phyloP scores from a whole-genome alignment of 176 grass and related monocot species.

The Chloris gayana region DNA sequence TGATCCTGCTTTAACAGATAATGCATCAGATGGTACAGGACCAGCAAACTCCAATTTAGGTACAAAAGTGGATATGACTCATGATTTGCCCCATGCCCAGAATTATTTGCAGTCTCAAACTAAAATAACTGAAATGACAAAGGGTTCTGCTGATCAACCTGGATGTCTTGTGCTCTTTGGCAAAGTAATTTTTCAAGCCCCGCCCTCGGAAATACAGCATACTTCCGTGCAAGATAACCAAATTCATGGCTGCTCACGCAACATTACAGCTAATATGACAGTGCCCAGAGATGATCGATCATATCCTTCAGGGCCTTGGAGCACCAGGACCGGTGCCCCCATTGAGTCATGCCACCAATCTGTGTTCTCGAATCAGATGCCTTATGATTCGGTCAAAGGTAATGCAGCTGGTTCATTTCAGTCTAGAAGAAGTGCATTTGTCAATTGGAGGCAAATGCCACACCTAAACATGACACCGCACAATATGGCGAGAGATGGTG shows the following conservation, averaged over 20 bases:
- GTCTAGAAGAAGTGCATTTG: background rate
- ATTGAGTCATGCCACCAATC: conserved; percentile 6
- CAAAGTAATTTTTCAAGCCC: conserved; percentile 41
- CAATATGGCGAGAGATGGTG: background rate
- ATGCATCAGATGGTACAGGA: conserved; percentile 28
- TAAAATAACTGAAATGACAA: background rate
- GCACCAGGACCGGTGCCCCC: background rate
- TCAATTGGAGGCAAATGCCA: conserved; percentile 11
- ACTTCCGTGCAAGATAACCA: conserved; percentile 16
- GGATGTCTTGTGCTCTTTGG: conserved; percentile 56
- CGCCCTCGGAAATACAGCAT: conserved; percentile 25
- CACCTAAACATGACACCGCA: too few species aligned
- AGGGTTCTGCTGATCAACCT: conserved; percentile 20
- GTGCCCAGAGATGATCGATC: background rate
- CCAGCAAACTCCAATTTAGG: conserved; percentile 22
- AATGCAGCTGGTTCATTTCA: background rate
- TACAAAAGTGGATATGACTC: conserved; percentile 9
- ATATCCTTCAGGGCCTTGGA: background rate
- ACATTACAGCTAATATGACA: background rate
- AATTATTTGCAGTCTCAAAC: background rate
- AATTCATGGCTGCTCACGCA: background rate
- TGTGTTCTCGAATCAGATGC: conserved; percentile 8
- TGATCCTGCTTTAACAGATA: background rate
- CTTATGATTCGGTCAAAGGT: background rate
- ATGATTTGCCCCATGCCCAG: conserved; percentile 28